Percentiles rank a stretch among this genome's conserved stretches.
Evolutionary conservation across 495 filamentous ascomycete species (phyloP).

Genomic region (Aspergillus diversus): DNA sequence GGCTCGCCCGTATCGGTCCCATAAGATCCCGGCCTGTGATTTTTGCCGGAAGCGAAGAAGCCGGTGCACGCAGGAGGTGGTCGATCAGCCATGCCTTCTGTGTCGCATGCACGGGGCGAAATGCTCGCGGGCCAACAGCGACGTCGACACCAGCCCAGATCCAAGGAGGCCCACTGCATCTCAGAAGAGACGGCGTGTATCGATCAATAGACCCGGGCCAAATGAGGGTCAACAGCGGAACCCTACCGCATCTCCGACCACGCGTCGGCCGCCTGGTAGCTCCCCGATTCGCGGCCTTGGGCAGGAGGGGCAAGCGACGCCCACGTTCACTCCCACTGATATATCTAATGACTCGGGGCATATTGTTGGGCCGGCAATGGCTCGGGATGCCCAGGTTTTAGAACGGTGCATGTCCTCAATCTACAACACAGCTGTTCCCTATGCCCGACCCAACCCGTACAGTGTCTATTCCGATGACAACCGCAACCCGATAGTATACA

Average conservation of each 20-base stretch:
- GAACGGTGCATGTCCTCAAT: slow-evolving; percentile 14
- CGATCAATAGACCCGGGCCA: not conserved
- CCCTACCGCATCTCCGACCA: not conserved
- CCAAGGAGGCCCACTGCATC: not conserved
- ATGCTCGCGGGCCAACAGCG: slow-evolving; percentile 2
- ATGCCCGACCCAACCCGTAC: slow-evolving; percentile 15
- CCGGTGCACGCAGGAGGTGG: slow-evolving; percentile 13
- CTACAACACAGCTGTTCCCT: slow-evolving; percentile 8
- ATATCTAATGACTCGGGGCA: slow-evolving; percentile 11
- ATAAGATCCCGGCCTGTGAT: slow-evolving; percentile 15
- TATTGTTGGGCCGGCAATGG: slow-evolving; percentile 12
- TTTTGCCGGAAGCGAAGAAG: slow-evolving; percentile 19
- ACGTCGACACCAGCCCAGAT: not conserved
- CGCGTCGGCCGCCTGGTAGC: not conserved
- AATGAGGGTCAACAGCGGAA: not conserved
- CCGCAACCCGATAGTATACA: slow-evolving; percentile 12
- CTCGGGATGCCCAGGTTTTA: slow-evolving; percentile 14
- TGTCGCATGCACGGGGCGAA: slow-evolving; percentile 16
- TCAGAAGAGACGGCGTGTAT: slow-evolving; percentile 7
- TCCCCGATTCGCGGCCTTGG: not conserved
- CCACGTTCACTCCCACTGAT: slow-evolving; percentile 6
- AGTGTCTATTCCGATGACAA: slow-evolving; percentile 17
- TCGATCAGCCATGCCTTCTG: slow-evolving; percentile 14
- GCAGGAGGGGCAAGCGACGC: not conserved
- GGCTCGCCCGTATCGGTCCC: slow-evolving; percentile 14